Conservation (phyloP, 2,329 filamentous ascomycete species). For the Botrytis paeoniae region DNA sequence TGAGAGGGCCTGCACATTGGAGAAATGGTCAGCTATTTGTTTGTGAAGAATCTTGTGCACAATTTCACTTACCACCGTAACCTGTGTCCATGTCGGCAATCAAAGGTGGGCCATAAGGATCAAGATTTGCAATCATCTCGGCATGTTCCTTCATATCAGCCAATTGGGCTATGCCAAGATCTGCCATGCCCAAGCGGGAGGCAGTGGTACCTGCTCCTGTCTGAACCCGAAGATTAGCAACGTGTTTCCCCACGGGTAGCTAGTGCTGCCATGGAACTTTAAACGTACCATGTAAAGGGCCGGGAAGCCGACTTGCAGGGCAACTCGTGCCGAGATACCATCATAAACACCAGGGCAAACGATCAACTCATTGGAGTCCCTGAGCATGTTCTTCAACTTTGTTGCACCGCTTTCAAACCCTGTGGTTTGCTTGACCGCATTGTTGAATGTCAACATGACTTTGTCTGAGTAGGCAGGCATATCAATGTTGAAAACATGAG, state of each 20-base stretch:
- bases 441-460: conserved; percentile 15
- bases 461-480: conserved; percentile 16
- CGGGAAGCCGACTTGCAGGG: conserved; percentile 59
- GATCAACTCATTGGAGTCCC: conserved; percentile 16
- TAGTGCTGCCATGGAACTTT: not conserved
- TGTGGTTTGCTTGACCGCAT: conserved; percentile 1
- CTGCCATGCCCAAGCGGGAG: conserved; percentile 47
- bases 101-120: conserved; percentile 46
- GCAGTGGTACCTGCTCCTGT: conserved; percentile 48
- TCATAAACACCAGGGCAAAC: conserved; percentile 62
- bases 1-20: conserved; percentile 28
- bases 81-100: conserved; percentile 56
- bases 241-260: not conserved
- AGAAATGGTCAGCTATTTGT: not conserved
- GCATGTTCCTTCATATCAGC: conserved; percentile 53
- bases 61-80: conserved; percentile 33
- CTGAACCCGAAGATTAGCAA: not conserved
- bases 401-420: conserved; percentile 8
- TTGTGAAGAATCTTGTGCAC: not conserved
- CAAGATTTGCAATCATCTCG: conserved; percentile 51
- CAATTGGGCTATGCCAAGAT: conserved; percentile 49
- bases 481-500: conserved; percentile 12
- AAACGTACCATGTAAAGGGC: conserved; percentile 62
- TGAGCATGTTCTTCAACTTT: conserved; percentile 21
- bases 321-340: conserved; percentile 63